Conservation (phyloP, 805 yeast species). For the Wickerhamiella vanderwaltii region DNA sequence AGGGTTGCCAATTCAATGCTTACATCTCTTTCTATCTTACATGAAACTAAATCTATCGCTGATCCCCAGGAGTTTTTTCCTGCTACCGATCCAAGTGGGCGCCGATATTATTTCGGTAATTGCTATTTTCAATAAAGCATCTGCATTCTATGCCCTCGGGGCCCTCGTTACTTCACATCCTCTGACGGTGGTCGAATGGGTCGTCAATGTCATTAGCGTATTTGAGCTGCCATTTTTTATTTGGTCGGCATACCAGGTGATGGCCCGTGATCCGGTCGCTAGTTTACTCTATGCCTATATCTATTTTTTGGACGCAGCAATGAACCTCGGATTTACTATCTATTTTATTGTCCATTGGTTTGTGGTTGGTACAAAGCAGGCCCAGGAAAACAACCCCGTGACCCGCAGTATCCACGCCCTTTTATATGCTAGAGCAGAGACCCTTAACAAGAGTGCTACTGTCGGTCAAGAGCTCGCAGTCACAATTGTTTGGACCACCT, state of each 20-base stretch:
- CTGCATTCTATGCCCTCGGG: constrained; percentile 77
- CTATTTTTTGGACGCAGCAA: constrained; percentile 54
- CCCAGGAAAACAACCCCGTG: constrained; percentile 18
- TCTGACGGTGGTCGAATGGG: constrained; percentile 69
- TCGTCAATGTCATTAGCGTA: constrained; percentile 56
- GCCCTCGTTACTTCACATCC: constrained; percentile 84
- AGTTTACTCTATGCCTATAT: constrained; percentile 51
- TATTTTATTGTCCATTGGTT: constrained; percentile 75
- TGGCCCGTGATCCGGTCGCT: constrained; percentile 45
- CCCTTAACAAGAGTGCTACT: constrained; percentile 20
- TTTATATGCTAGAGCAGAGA: constrained; percentile 3
- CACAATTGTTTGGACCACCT: constrained; percentile 39
- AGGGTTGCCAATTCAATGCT: too few relatives aligned
- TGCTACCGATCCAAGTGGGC: constrained; percentile 72
- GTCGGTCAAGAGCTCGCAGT: constrained; percentile 29
- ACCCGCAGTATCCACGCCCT: constrained; percentile 7
- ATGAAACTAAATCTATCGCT: constrained; percentile 14
- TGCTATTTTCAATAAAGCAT: constrained; percentile 73
- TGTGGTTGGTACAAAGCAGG: constrained; percentile 22
- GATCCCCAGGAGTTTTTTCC: constrained; percentile 42
- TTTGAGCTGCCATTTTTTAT: constrained; percentile 51
- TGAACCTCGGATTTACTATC: constrained; percentile 55
- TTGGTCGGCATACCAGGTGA: constrained; percentile 41
- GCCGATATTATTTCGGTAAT: constrained; percentile 69
- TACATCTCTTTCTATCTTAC: too few relatives aligned